A percentile compares a stretch with the other conserved stretches of the same genome.
phyloP scores from a whole-genome alignment of 208 protist species.

The Acanthamoeba divionensis region DNA sequence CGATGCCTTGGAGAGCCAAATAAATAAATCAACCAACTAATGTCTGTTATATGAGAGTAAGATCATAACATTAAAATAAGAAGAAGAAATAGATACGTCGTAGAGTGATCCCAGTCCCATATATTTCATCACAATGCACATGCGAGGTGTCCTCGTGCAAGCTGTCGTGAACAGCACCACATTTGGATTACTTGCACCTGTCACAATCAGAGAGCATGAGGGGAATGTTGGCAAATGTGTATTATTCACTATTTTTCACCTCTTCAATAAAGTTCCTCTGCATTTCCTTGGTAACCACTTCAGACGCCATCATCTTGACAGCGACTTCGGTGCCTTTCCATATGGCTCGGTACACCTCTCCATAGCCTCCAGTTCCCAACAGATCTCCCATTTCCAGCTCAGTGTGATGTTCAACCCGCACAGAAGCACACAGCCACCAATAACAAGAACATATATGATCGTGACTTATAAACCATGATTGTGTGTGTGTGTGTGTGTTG shows the following conservation, averaged over 20 bases:
- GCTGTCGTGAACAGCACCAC: conserved; percentile 29
- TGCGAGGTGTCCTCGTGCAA: background rate
- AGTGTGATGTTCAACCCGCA: too few species aligned
- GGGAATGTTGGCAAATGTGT: too few species aligned
- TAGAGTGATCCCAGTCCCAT: background rate
- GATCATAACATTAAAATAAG: too few species aligned
- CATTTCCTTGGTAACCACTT: background rate
- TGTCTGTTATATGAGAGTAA: too few species aligned
- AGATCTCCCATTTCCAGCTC: background rate
- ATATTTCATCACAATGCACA: conserved; percentile 18
- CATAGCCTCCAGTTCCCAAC: background rate
- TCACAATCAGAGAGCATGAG: too few species aligned
- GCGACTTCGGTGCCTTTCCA: conserved; percentile 8
- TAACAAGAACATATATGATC: too few species aligned
- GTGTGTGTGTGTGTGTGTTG: too few species aligned
- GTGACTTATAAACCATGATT: too few species aligned
- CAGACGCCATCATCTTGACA: background rate
- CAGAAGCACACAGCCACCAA: too few species aligned
- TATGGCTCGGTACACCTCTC: background rate
- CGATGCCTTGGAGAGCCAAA: background rate
- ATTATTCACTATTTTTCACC: too few species aligned
- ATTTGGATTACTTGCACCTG: background rate
- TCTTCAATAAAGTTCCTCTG: too few species aligned
- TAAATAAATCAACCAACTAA: too few species aligned
- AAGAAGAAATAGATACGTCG: background rate